Evolutionary conservation across 2,329 filamentous ascomycete species (phyloP), one percentile per base, ranked within the genome.

Genomic region (Sporothrix pallida): DNA sequence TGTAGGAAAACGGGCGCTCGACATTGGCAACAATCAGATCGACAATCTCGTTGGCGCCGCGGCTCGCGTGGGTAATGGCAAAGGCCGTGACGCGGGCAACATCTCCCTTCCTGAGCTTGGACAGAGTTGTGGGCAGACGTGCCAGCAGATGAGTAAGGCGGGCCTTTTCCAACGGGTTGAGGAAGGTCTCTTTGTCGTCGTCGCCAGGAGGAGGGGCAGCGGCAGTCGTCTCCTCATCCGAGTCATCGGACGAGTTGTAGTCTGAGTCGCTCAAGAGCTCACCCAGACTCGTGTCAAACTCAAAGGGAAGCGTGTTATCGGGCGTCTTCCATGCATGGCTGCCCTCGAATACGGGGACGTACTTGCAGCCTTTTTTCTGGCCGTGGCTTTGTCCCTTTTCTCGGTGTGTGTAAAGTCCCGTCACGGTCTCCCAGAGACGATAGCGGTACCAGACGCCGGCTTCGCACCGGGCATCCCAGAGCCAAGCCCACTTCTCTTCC

Each of bases 401-500:
- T 15, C 80, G 80, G 17, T 81, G 82, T 3, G 83, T 79, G 58
- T 86, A 84, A 0, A 86, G 86, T 4, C 91, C 90, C 0, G 92
- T 94, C n/a, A 95, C 85, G 9, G 95, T 87, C 78, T 96, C 91
- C 93, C 95, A 98, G 62, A 98, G 80, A 62, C 93, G 90, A 92
- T 94, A 98, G 60, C 96, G 90, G 81, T 98, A 98, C 88, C 95
- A 99, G 17, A 97, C 88, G 17, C 92, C 95, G 37, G 90, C 94
- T 75, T 87, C 86, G 78, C 91, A 95, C 76, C 91, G 88, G 23
- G 94, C 88, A 80, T 98, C 92, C 91, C 93, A 99, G 5, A 99
- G 86, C 93, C 95, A 99, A 0, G 94, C 92, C 90, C 95, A 98
- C 77, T 92, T 94, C 81, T 97, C 93, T 74, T 97, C 93, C 56